Evolutionary conservation across 352 stramenopile species (phyloP).

Genomic region (Thraustochytrium striatum): DNA sequence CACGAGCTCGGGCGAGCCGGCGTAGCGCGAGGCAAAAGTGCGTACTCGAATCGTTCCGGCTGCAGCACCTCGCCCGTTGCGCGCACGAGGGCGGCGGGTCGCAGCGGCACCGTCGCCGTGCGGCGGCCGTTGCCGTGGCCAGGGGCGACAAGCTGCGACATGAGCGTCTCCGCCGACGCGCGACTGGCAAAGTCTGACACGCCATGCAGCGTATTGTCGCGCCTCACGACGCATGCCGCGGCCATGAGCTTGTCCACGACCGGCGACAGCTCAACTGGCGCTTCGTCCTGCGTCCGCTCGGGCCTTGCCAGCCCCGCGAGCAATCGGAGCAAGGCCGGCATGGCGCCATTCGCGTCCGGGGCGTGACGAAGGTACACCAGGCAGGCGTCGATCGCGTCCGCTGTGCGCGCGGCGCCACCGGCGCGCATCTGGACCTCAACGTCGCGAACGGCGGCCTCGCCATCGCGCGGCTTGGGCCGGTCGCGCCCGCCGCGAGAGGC

Average conservation of each 20-base stretch:
- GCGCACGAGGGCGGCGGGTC: not conserved
- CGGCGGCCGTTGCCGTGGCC: not conserved
- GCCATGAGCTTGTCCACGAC: not conserved
- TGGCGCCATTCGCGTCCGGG: too few relatives aligned
- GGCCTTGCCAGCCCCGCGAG: not conserved
- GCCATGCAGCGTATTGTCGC: not conserved
- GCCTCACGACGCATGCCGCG: not conserved
- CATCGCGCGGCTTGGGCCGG: not conserved
- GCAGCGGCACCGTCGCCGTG: not conserved
- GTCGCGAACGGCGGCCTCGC: not conserved
- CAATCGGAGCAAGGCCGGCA: too few relatives aligned
- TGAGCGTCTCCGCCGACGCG: not conserved
- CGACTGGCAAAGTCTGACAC: not conserved
- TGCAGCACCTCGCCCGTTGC: not conserved
- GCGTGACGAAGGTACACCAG: not conserved
- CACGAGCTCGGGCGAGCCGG: too few relatives aligned
- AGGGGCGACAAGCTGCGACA: too few relatives aligned
- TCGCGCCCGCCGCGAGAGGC: not conserved
- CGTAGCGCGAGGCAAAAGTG: too few relatives aligned
- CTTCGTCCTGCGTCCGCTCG: not conserved
- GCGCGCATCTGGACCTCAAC: not conserved
- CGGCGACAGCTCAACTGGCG: not conserved
- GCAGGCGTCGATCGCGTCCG: not conserved
- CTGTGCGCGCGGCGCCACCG: too few relatives aligned
- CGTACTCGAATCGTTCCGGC: too few relatives aligned